Evolutionary conservation across 1,139 yeast species (phyloP).

Genomic region (Blastobotrys aristatus): DNA sequence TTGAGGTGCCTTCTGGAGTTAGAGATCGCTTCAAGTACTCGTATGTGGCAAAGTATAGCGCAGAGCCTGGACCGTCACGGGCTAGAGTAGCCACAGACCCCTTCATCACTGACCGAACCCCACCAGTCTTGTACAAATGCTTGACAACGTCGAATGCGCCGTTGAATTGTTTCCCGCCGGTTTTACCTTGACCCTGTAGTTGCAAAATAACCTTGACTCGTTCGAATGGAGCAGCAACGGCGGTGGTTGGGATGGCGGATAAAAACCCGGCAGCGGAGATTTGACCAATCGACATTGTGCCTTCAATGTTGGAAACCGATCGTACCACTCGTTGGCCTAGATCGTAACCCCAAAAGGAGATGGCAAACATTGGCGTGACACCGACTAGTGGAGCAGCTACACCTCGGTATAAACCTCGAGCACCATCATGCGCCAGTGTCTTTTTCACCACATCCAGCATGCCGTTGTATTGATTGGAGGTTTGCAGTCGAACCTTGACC

Average conservation of each 20-base stretch:
- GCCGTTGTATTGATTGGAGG: constrained; percentile 53
- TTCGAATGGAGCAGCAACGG: constrained; percentile 95
- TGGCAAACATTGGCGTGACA: constrained; percentile 98
- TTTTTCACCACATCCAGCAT: constrained; percentile 63
- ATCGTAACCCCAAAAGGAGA: constrained; percentile 97
- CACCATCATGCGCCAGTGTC: constrained; percentile 69
- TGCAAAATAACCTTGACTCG: constrained; percentile 93
- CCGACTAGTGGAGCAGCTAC: constrained; percentile 88
- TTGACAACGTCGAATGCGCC: constrained; percentile 56
- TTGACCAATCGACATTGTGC: constrained; percentile 56
- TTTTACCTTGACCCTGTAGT: constrained; percentile 52
- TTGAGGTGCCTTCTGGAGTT: constrained; percentile 48
- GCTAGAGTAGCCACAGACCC: constrained; percentile 92
- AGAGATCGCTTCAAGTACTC: constrained; percentile 67
- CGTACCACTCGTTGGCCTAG: constrained; percentile 74
- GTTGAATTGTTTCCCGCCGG: constrained; percentile 39
- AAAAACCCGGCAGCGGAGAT: constrained; percentile 93
- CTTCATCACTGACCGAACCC: constrained; percentile 76
- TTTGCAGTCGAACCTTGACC: constrained; percentile 84
- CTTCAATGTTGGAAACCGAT: constrained; percentile 38
- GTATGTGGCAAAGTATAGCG: constrained; percentile 91
- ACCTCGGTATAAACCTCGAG: constrained; percentile 76
- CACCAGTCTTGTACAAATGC: constrained; percentile 75
- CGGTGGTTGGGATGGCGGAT: constrained; percentile 90
- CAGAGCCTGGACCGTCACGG: constrained; percentile 98